Conservation (phyloP, 306 rosid species). For the Trifolium dubium region DNA sequence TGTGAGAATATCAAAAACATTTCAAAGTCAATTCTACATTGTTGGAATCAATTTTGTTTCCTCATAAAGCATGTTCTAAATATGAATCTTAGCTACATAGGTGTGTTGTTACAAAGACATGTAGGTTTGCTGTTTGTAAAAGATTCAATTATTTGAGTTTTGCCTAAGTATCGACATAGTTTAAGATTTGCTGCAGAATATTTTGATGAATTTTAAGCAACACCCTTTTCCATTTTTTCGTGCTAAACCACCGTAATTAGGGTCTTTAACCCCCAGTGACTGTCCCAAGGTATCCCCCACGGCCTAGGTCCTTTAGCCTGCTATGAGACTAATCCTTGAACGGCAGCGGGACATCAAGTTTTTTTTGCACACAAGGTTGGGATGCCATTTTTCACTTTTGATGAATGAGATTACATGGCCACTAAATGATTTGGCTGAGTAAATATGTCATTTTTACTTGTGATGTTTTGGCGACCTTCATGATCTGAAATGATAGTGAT, state of each 20-base stretch:
- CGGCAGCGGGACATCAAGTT: too few relatives aligned
- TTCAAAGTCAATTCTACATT: too few relatives aligned
- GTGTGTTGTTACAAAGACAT: conserved; percentile 8
- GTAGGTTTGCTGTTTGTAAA: conserved; percentile 5
- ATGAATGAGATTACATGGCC: conserved; percentile 23
- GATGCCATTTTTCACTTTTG: background rate
- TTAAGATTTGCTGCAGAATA: background rate
- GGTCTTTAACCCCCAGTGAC: too few relatives aligned
- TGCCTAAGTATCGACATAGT: background rate
- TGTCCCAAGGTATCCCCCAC: too few relatives aligned
- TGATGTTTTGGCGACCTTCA: conserved; percentile 31
- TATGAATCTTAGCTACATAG: background rate
- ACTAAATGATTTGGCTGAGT: conserved; percentile 10
- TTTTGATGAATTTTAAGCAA: background rate
- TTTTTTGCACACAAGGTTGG: too few relatives aligned
- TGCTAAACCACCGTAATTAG: too few relatives aligned
- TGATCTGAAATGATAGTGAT: conserved; percentile 5
- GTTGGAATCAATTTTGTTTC: too few relatives aligned
- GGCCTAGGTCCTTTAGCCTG: too few relatives aligned
- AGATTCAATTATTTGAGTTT: background rate
- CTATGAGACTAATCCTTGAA: too few relatives aligned
- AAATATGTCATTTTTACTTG: background rate
- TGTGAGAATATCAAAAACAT: too few relatives aligned
- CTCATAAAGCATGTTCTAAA: background rate
- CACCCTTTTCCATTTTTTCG: background rate